Evolutionary conservation across 106 monocot genomes (phyloP).

Genomic region (Allium sativum): DNA sequence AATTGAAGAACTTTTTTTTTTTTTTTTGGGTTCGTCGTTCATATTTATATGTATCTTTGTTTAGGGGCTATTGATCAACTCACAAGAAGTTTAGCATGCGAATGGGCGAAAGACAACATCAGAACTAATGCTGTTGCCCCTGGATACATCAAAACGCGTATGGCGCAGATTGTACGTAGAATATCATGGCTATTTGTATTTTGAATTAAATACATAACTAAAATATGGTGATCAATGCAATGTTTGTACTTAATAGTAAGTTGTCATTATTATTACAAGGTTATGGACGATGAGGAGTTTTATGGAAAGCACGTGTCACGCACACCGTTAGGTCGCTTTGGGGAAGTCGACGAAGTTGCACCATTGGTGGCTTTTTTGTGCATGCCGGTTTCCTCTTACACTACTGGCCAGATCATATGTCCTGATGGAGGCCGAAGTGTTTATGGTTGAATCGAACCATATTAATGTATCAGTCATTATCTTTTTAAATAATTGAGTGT

Average conservation of each 20-base stretch:
- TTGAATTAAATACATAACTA: neutral
- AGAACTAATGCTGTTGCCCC: slow-evolving; percentile 38
- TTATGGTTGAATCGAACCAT: too few relatives aligned
- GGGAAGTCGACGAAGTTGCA: too few relatives aligned
- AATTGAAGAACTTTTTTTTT: neutral
- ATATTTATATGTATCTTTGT: neutral
- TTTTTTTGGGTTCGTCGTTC: neutral
- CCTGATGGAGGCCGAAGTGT: too few relatives aligned
- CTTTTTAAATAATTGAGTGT: too few relatives aligned
- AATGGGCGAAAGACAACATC: slow-evolving; percentile 42
- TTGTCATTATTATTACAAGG: neutral
- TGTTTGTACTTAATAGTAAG: neutral
- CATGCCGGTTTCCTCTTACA: too few relatives aligned
- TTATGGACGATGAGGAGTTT: neutral
- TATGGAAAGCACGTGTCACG: too few relatives aligned
- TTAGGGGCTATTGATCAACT: slow-evolving; percentile 50
- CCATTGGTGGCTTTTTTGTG: too few relatives aligned
- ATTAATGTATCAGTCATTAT: too few relatives aligned
- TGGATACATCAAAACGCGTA: slow-evolving; percentile 35
- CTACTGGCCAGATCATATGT: too few relatives aligned
- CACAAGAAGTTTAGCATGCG: slow-evolving; percentile 44
- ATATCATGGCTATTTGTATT: too few relatives aligned
- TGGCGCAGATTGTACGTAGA: slow-evolving; percentile 24
- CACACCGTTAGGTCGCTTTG: too few relatives aligned
- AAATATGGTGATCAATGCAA: too few relatives aligned